Evolutionary conservation across 106 monocot genomes (phyloP), one percentile per base, ranked within the genome.

Genomic region (Posidonia australis): DNA sequence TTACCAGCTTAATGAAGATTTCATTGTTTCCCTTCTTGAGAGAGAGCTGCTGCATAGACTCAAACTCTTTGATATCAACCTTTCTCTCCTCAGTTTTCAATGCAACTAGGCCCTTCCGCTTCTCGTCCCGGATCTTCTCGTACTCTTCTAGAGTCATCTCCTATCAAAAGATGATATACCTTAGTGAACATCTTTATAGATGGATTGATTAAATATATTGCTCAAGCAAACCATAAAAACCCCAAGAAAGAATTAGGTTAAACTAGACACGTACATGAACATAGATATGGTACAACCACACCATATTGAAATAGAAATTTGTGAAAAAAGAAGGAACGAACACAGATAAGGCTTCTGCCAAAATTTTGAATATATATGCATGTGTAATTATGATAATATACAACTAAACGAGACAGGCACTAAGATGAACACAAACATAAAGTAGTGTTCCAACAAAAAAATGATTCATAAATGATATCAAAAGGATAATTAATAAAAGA

Each of bases 121-220:
- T 80, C 65, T 76, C 80, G 62, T 80, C 80, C 65, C 56, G 75
- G n/a, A 80, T 10, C 58, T 76, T 80, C 63, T 80, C 80, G 57
- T 75, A 76, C 19, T 80, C 80, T 19, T 80, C 80, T 17, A 80
- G 30, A 44, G 80, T 80, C 75, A 80, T 80, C 63, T 80, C 80
- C 80, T 77, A 58, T 22, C 21, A 71, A 22, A 21, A 51, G 41
- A 19, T n/a, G 14, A 29, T 14, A 12, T 36, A 36, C 36, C 5
- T 7, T 4, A 36, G 36, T 36, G 7, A 7, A 36, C 7, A 36
- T 36, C 19, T 1, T 32, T 21, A 20, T n/a, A 56, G 41, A 29
- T 6, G 14, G 62, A 62, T 19, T n/a, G n/a, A 10, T 29, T 62
- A 5, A 6, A 16, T 62, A 36, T 36, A 36, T 36, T 7, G 7